phyloP scores from a whole-genome alignment of 202 grass and related monocot genomes.

The Hordeum pubiflorum region DNA sequence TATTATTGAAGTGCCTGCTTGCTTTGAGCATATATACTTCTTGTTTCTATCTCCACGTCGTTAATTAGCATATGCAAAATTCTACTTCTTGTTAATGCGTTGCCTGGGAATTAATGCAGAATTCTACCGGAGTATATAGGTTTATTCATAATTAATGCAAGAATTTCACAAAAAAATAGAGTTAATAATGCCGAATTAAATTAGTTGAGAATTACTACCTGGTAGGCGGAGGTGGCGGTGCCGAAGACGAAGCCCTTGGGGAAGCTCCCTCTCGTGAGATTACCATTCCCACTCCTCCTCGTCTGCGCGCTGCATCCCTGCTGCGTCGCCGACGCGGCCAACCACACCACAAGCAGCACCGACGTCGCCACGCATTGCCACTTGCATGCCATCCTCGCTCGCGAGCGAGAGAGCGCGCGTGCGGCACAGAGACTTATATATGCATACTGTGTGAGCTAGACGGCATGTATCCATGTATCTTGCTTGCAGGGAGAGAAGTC shows the following conservation, averaged over 20 bases:
- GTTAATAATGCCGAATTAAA: neutral
- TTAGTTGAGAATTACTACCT: neutral
- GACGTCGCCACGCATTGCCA: neutral
- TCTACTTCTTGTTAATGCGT: neutral
- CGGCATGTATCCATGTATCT: neutral
- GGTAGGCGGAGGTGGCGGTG: slow-evolving; percentile 18
- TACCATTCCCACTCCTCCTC: too few relatives aligned
- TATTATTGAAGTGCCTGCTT: neutral
- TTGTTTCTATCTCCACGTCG: neutral
- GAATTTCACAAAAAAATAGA: too few relatives aligned
- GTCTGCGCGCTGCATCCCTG: neutral
- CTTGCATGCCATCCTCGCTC: neutral
- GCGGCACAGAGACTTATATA: neutral
- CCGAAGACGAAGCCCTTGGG: slow-evolving; percentile 30
- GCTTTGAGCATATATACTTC: neutral
- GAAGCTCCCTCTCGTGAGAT: slow-evolving; percentile 11
- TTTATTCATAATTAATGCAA: too few relatives aligned
- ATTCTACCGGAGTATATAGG: too few relatives aligned
- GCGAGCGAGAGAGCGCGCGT: neutral
- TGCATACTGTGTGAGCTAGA: neutral
- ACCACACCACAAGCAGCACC: neutral
- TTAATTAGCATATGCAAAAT: neutral
- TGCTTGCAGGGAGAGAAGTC: neutral
- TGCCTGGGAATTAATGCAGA: too few relatives aligned
- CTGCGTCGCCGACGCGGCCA: neutral